These are phyloP conservation scores for Amphibolis antarctica DNA, from an alignment of 106 monocot genomes.

Conservation along the genomic window DNA sequence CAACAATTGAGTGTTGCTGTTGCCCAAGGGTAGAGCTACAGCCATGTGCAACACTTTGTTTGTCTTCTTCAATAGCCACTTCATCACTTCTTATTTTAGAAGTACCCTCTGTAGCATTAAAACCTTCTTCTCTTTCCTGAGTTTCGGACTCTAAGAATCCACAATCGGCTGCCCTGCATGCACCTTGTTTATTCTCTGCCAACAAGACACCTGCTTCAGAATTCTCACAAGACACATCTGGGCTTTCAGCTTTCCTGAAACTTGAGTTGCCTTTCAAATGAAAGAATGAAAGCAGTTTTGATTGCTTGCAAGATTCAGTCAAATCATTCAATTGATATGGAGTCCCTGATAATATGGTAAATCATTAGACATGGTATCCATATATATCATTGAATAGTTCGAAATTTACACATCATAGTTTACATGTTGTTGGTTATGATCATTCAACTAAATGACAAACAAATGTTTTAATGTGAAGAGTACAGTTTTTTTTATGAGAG, in stretches of 20 bases:
- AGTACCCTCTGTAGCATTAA: slow-evolving; percentile 1
- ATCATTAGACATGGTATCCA: background rate
- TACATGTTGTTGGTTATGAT: background rate
- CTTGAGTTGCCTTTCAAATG: slow-evolving; percentile 25
- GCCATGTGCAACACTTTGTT: slow-evolving; percentile 13
- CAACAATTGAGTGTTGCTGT: slow-evolving; percentile 37
- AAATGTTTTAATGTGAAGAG: no score
- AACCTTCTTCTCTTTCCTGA: slow-evolving; percentile 11
- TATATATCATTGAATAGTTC: background rate
- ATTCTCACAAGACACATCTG: slow-evolving; percentile 2
- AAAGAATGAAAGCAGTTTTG: slow-evolving; percentile 72
- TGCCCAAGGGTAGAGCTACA: slow-evolving; percentile 9
- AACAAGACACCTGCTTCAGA: slow-evolving; percentile 16
- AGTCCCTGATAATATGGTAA: slow-evolving; percentile 23
- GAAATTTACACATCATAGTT: background rate
- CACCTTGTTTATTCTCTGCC: slow-evolving; percentile 6
- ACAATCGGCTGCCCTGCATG: slow-evolving; percentile 4
- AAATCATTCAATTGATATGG: slow-evolving; percentile 52
- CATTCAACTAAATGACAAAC: no score
- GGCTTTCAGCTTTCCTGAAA: slow-evolving; percentile 13
- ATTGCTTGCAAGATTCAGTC: slow-evolving; percentile 39
- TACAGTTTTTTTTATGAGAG: no score
- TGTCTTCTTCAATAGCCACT: slow-evolving; percentile 9
- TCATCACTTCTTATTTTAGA: slow-evolving; percentile 7
- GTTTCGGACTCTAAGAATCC: background rate